Percentiles rank a stretch among this genome's conserved stretches.
Conservation (phyloP, 1,139 yeast genomes). For the Protomyces pachydermus region DNA sequence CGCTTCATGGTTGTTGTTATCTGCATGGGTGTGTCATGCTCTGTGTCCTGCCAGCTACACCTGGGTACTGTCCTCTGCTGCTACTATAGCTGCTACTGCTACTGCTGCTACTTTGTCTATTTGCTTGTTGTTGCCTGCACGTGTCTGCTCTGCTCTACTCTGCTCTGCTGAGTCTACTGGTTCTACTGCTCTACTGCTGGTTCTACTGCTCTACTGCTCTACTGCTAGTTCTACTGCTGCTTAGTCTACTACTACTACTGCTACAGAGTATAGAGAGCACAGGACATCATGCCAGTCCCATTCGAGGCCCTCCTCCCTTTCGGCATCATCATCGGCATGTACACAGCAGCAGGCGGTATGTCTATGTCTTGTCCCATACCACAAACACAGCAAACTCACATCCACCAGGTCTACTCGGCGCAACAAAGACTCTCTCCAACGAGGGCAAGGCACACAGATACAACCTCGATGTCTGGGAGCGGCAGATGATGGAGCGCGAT, state of each 20-base stretch:
- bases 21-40: background rate
- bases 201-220: background rate
- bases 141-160: background rate
- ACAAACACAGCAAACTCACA: conserved; percentile 8
- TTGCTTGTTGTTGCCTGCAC: background rate
- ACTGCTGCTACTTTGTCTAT: too few species aligned
- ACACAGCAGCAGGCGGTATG: conserved; percentile 25
- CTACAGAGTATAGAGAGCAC: too few species aligned
- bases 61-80: background rate
- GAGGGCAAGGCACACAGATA: conserved; percentile 28
- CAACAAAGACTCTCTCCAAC: conserved; percentile 20
- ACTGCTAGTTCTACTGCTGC: background rate
- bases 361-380: background rate
- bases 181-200: background rate
- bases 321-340: conserved; percentile 28
- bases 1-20: background rate
- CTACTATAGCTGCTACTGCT: too few species aligned
- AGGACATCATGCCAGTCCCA: conserved; percentile 23
- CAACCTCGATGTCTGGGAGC: conserved; percentile 26
- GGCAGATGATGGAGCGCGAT: conserved; percentile 29
- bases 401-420: conserved; percentile 18
- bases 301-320: conserved; percentile 28
- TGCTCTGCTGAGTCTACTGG: background rate
- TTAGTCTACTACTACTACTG: background rate
- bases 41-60: background rate